phyloP scores from a whole-genome alignment of 2,329 filamentous ascomycete species.

The Macrophomina phaseolina region DNA sequence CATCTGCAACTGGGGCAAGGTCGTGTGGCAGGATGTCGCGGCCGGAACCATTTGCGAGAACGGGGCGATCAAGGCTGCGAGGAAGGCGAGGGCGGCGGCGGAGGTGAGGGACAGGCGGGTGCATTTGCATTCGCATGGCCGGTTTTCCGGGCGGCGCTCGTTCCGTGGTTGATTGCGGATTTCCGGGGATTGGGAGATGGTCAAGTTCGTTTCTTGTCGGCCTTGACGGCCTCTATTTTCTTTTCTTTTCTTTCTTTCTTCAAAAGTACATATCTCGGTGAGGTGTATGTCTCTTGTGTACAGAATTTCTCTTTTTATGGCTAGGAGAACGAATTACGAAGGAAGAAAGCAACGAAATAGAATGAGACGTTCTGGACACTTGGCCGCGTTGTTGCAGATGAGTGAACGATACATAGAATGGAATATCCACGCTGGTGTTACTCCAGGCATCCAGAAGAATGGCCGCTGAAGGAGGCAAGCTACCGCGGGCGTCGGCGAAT shows the following conservation, averaged over 20 bases:
- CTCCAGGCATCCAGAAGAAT: too few relatives aligned
- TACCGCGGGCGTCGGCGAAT: neutral
- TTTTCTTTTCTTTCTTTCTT: neutral
- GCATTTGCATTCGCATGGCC: neutral
- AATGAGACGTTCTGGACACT: too few relatives aligned
- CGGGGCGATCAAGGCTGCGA: slow-evolving; percentile 41
- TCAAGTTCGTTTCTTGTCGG: neutral
- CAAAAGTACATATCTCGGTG: too few relatives aligned
- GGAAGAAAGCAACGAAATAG: neutral
- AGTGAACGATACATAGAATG: too few relatives aligned
- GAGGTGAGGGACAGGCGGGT: neutral
- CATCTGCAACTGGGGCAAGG: slow-evolving; percentile 49
- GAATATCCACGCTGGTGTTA: too few relatives aligned
- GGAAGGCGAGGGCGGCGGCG: neutral
- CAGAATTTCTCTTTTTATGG: too few relatives aligned
- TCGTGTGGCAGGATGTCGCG: slow-evolving; percentile 44
- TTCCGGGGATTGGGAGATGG: too few relatives aligned
- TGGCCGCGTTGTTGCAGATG: too few relatives aligned
- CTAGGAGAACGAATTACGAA: too few relatives aligned
- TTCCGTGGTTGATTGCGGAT: neutral
- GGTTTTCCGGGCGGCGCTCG: neutral
- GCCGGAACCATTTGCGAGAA: slow-evolving; percentile 51
- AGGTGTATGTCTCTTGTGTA: too few relatives aligned
- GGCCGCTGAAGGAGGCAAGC: too few relatives aligned
- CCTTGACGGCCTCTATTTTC: neutral